A percentile compares a stretch with the other conserved stretches of the same genome.
These are phyloP conservation scores for Colletotrichum lindemuthianum DNA, from an alignment of 2,329 filamentous ascomycete genomes.

Conservation along the genomic window DNA sequence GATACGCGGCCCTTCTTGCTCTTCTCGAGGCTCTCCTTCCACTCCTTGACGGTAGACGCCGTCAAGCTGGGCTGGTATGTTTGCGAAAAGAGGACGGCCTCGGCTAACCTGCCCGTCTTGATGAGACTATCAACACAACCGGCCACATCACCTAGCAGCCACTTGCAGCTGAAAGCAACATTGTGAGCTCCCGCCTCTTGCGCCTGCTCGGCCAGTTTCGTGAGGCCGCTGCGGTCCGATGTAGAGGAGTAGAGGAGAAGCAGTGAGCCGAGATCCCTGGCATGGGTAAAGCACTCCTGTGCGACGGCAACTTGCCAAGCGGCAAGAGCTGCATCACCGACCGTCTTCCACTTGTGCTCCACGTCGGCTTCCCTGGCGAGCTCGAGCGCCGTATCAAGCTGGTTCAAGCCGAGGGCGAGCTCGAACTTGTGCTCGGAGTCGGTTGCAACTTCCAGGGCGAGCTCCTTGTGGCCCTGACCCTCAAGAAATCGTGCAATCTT, in stretches of 20 bases:
- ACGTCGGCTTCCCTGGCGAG: slow-evolving; percentile 85
- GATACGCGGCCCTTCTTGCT: slow-evolving; percentile 86
- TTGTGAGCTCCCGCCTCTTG: slow-evolving; percentile 85
- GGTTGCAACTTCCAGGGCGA: slow-evolving; percentile 92
- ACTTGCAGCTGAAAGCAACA: slow-evolving; percentile 89
- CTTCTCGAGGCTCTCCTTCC: slow-evolving; percentile 88
- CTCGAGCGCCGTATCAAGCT: slow-evolving; percentile 85
- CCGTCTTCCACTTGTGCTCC: slow-evolving; percentile 98
- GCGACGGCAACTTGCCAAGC: slow-evolving; percentile 90
- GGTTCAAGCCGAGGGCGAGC: slow-evolving; percentile 82
- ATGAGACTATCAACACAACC: slow-evolving; percentile 83
- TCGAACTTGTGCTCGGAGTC: slow-evolving; percentile 98
- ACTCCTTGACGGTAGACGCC: slow-evolving; percentile 73
- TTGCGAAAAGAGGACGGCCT: slow-evolving; percentile 91
- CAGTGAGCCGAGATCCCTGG: slow-evolving; percentile 89
- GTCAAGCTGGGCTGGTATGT: slow-evolving; percentile 91
- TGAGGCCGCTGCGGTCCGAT: slow-evolving; percentile 78
- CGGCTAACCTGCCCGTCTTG: slow-evolving; percentile 81
- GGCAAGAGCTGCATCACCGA: slow-evolving; percentile 88
- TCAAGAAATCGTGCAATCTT: slow-evolving; percentile 98
- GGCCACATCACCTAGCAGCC: slow-evolving; percentile 85
- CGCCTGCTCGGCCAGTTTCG: slow-evolving; percentile 78
- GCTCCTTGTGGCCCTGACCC: slow-evolving; percentile 95
- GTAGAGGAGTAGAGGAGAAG: slow-evolving; percentile 90
- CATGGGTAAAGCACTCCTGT: slow-evolving; percentile 91